A percentile compares a stretch with the other conserved stretches of the same genome.
Conservation (phyloP, 371 early-diverging fungal genomes). For the Nematocida ausubeli region DNA sequence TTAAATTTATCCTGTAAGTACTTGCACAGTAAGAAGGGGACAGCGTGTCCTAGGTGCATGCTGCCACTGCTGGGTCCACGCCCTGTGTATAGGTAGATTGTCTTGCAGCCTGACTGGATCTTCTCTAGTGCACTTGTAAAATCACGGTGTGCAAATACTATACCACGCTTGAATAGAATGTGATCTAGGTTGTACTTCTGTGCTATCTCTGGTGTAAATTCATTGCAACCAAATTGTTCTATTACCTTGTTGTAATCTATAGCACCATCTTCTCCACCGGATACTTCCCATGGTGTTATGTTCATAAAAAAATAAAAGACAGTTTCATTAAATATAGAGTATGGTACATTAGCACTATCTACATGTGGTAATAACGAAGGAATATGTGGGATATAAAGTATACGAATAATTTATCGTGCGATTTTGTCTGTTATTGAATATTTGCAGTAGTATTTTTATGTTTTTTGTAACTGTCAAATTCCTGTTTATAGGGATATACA, state of each 20-base stretch:
- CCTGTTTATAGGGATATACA: too few relatives aligned
- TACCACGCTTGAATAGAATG: conserved; percentile 82
- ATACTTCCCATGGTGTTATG: conserved; percentile 89
- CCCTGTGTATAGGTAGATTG: conserved; percentile 98
- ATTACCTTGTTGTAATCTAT: conserved; percentile 91
- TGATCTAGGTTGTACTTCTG: conserved; percentile 75
- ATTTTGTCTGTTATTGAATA: too few relatives aligned
- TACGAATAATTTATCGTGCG: too few relatives aligned
- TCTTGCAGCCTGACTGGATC: conserved; percentile 75
- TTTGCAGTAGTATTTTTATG: too few relatives aligned
- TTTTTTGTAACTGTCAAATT: too few relatives aligned
- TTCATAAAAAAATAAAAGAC: neutral
- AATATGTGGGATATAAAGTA: too few relatives aligned
- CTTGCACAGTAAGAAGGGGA: conserved; percentile 95
- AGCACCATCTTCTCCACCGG: conserved; percentile 76
- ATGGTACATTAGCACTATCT: too few relatives aligned
- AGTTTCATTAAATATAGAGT: neutral
- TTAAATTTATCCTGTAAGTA: conserved; percentile 91
- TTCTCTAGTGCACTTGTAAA: conserved; percentile 79
- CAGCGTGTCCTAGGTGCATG: conserved; percentile 97
- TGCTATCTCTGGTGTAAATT: conserved; percentile 75
- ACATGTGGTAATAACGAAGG: too few relatives aligned
- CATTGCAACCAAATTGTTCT: conserved; percentile 83
- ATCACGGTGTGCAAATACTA: conserved; percentile 96
- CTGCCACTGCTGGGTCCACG: conserved; percentile 88